phyloP scores from a whole-genome alignment of 2,329 filamentous ascomycete genomes.

The Alternaria sp. region DNA sequence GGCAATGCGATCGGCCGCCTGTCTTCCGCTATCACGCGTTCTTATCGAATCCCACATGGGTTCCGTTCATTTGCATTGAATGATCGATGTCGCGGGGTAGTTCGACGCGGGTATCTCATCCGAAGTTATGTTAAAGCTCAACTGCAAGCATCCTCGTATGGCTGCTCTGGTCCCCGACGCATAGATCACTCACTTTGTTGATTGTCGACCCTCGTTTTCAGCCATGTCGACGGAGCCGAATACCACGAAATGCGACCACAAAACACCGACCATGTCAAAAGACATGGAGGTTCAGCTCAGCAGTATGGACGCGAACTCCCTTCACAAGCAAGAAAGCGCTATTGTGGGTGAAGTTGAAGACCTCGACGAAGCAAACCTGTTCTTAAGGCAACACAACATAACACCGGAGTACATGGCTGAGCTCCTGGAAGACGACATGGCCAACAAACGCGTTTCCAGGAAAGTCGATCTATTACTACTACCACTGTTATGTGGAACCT shows the following conservation, averaged over 20 bases:
- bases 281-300: neutral
- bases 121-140: neutral
- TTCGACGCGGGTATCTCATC: neutral
- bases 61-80: neutral
- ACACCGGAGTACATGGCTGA: slow-evolving; percentile 51
- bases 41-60: neutral
- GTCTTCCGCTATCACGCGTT: neutral
- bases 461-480: slow-evolving; percentile 60
- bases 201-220: neutral
- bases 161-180: neutral
- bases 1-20: neutral
- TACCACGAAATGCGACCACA: neutral
- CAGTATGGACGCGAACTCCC: neutral
- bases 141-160: neutral
- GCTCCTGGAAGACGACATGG: slow-evolving; percentile 53
- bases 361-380: slow-evolving; percentile 58
- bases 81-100: neutral
- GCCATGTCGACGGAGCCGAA: neutral
- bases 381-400: slow-evolving; percentile 58
- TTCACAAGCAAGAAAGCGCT: neutral
- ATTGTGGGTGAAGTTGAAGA: slow-evolving; percentile 39
- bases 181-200: neutral
- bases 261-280: neutral
- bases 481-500: slow-evolving; percentile 60
- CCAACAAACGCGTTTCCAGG: slow-evolving; percentile 44